Conservation (phyloP, 768 basidiomycete genomes). For the Russula vinacea region DNA sequence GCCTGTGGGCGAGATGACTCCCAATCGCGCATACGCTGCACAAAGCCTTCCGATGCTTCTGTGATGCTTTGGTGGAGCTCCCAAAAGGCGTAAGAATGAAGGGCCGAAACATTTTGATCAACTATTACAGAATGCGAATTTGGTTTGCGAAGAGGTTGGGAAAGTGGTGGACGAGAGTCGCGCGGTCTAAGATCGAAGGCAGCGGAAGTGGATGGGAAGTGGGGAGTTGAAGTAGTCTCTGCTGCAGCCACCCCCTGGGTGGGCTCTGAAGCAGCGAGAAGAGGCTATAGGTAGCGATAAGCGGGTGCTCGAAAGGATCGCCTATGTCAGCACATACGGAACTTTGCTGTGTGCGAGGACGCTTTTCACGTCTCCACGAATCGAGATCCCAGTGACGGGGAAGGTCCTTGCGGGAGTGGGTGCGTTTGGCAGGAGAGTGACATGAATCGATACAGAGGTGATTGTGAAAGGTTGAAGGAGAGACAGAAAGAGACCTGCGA, state of each 20-base stretch:
- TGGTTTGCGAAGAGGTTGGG: slow-evolving; percentile 10
- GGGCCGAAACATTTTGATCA: slow-evolving; percentile 40
- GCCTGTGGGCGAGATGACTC: slow-evolving; percentile 49
- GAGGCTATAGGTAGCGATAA: slow-evolving; percentile 9
- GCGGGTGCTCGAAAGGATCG: slow-evolving; percentile 6
- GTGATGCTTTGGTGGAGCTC: slow-evolving; percentile 61
- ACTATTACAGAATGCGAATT: slow-evolving; percentile 10
- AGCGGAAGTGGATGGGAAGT: slow-evolving; percentile 35
- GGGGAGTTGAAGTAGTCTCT: slow-evolving; percentile 15
- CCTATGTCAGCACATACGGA: slow-evolving; percentile 41
- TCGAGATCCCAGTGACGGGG: slow-evolving; percentile 53
- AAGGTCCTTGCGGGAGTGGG: slow-evolving; percentile 39
- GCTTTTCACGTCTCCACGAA: slow-evolving; percentile 52
- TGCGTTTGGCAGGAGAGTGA: slow-evolving; percentile 50
- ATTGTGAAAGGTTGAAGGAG: slow-evolving; percentile 37
- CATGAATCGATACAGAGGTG: slow-evolving; percentile 40
- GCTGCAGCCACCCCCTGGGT: slow-evolving; percentile 10
- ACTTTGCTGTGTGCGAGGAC: slow-evolving; percentile 45
- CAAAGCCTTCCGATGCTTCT: slow-evolving; percentile 63
- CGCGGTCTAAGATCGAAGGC: slow-evolving; percentile 36
- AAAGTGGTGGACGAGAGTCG: slow-evolving; percentile 15
- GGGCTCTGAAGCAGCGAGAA: slow-evolving; percentile 6
- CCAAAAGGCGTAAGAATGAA: slow-evolving; percentile 62
- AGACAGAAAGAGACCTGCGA: slow-evolving; percentile 54
- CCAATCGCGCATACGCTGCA: slow-evolving; percentile 71